These are phyloP conservation scores for Oryza punctata DNA, from an alignment of 176 grass and related monocot species.

Conservation along the genomic window DNA sequence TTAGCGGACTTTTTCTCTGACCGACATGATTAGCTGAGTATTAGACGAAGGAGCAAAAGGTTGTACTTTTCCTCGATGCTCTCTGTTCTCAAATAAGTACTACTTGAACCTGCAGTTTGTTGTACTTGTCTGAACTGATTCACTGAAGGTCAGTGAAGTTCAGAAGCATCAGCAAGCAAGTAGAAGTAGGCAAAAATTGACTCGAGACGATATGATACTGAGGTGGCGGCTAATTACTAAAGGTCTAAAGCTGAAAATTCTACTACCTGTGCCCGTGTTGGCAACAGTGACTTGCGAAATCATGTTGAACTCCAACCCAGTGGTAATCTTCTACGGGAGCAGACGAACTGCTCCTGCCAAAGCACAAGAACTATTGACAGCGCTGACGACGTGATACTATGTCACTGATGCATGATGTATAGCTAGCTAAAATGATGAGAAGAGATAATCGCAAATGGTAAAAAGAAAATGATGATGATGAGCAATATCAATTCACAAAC, in stretches of 20 bases:
- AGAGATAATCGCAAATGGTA: background rate
- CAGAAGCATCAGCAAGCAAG: too few relatives aligned
- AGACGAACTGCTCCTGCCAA: background rate
- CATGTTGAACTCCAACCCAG: background rate
- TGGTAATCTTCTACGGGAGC: background rate
- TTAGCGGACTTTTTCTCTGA: background rate
- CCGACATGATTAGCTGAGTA: background rate
- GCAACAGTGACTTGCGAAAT: background rate
- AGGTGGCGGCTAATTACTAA: too few relatives aligned
- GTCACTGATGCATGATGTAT: background rate
- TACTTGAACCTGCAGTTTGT: too few relatives aligned
- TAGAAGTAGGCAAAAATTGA: too few relatives aligned
- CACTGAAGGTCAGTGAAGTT: too few relatives aligned
- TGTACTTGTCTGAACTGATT: too few relatives aligned
- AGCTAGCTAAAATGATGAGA: background rate
- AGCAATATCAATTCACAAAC: too few relatives aligned
- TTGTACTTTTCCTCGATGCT: background rate
- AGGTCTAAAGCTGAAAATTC: background rate
- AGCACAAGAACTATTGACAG: background rate
- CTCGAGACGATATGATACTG: too few relatives aligned
- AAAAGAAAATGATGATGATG: background rate
- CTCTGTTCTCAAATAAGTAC: too few relatives aligned
- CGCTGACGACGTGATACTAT: background rate
- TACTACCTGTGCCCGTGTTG: background rate
- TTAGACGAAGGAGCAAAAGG: background rate